Conservation (phyloP, 345 rosid species). For the Theobroma cacao region DNA sequence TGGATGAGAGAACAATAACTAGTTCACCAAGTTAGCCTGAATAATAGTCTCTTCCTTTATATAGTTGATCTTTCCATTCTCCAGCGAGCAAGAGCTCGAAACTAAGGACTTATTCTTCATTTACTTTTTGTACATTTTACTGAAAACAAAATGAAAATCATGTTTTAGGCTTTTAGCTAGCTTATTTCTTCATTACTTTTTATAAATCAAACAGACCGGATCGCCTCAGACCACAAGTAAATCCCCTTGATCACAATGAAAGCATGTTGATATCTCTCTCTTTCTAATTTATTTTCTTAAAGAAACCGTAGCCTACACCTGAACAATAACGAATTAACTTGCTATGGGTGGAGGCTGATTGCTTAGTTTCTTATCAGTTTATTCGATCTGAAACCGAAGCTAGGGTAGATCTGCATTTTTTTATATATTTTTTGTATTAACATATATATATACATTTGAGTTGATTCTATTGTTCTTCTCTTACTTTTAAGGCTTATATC, state of each 20-base stretch:
- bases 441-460: neutral
- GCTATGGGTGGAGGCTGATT: neutral
- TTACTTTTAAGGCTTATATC: neutral
- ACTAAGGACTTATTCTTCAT: no score
- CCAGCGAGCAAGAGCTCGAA: neutral
- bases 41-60: neutral
- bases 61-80: neutral
- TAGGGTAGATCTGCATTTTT: neutral
- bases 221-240: neutral
- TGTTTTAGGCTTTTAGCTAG: neutral
- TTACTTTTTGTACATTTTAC: neutral
- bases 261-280: neutral
- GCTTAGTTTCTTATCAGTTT: neutral
- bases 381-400: neutral
- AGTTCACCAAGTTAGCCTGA: neutral
- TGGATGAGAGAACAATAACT: no score
- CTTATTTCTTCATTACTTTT: neutral
- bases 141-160: no score
- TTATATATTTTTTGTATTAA: neutral
- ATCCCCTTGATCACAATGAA: neutral
- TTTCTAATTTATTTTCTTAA: neutral
- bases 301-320: neutral
- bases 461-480: neutral
- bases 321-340: neutral
- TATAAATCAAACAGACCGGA: neutral